Conservation (phyloP, 257 asterid species). For the Solanum tarijense region DNA sequence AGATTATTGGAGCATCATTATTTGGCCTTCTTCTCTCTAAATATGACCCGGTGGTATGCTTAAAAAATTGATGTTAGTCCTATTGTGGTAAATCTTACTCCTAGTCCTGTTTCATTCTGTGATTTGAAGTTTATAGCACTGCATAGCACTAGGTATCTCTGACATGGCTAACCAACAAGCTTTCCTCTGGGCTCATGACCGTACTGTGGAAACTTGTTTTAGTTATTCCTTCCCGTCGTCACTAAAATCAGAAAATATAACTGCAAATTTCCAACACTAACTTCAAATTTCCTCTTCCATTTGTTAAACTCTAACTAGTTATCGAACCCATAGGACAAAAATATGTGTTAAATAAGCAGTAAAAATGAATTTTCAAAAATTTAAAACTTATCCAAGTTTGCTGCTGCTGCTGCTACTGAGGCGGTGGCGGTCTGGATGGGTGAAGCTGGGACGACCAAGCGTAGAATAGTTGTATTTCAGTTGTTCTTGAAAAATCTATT, state of each 20-base stretch:
- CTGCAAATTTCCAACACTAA: no score
- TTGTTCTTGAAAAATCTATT: no score
- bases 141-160: slow-evolving; percentile 39
- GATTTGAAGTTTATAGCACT: neutral
- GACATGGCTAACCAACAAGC: slow-evolving; percentile 76
- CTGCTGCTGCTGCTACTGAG: neutral
- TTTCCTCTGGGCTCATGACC: slow-evolving; percentile 83
- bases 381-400: no score
- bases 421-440: neutral
- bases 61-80: slow-evolving; percentile 67
- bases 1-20: slow-evolving; percentile 88
- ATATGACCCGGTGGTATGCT: slow-evolving; percentile 63
- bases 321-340: no score
- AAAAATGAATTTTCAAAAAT: no score
- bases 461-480: no score
- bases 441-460: no score
- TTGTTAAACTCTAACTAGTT: no score
- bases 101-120: neutral
- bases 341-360: no score
- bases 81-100: slow-evolving; percentile 40
- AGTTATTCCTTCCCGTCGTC: slow-evolving; percentile 27
- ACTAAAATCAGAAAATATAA: slow-evolving; percentile 37
- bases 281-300: no score
- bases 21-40: slow-evolving; percentile 74
- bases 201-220: slow-evolving; percentile 38